Conservation (phyloP, 2,329 filamentous ascomycete species). For the Helotiales sp. region DNA sequence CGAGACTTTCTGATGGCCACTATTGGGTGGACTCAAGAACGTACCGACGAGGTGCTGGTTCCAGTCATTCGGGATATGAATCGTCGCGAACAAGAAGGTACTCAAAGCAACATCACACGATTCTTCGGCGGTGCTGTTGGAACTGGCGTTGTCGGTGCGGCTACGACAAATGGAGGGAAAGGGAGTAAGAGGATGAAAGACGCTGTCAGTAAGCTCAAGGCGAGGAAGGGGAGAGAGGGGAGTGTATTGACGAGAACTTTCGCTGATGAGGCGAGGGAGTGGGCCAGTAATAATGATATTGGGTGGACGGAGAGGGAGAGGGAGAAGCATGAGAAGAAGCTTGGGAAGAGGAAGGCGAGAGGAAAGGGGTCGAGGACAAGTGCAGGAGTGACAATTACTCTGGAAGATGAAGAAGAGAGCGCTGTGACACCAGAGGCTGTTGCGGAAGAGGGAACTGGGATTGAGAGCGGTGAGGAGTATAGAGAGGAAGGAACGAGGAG, state of each 20-base stretch:
- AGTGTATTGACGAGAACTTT: conserved; percentile 26
- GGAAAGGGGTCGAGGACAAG: neutral
- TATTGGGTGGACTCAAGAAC: conserved; percentile 88
- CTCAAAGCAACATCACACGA: conserved; percentile 92
- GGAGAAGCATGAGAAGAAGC: conserved; percentile 21
- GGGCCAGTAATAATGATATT: conserved; percentile 35
- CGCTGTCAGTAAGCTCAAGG: conserved; percentile 67
- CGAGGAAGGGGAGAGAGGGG: conserved; percentile 30
- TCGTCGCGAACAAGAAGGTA: conserved; percentile 80
- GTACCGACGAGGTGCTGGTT: conserved; percentile 92
- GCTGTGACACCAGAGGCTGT: neutral
- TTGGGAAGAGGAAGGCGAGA: conserved; percentile 16
- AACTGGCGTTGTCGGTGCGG: conserved; percentile 58
- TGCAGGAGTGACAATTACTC: neutral
- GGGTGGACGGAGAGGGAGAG: conserved; percentile 31
- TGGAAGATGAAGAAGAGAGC: conserved; percentile 5
- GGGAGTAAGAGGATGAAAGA: conserved; percentile 73
- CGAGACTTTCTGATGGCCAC: conserved; percentile 85
- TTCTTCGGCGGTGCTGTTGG: conserved; percentile 81
- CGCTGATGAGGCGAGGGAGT: conserved; percentile 34
- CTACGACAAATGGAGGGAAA: conserved; percentile 60
- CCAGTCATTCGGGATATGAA: conserved; percentile 98
- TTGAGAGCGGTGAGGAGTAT: conserved; percentile 13
- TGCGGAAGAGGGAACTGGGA: conserved; percentile 12
- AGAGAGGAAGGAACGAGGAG: conserved; percentile 4